phyloP scores from a whole-genome alignment of 2,329 filamentous ascomycete genomes.

The Pestalotiopsis sp. region DNA sequence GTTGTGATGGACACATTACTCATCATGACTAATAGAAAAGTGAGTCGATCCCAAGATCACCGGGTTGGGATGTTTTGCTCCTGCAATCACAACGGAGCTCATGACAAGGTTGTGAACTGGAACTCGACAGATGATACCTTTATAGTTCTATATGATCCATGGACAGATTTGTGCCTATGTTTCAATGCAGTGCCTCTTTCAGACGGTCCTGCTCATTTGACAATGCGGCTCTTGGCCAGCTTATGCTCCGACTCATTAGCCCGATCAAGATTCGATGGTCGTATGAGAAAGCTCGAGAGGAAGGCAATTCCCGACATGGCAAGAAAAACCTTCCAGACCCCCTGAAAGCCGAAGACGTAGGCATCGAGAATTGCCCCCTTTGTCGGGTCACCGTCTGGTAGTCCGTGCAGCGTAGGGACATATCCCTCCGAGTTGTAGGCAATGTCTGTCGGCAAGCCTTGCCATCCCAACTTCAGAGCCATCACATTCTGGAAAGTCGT shows the following conservation, averaged over 20 bases:
- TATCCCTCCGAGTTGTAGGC: conserved; percentile 15
- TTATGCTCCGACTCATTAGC: conserved; percentile 37
- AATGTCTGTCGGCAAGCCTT: conserved; percentile 12
- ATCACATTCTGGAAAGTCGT: conserved; percentile 22
- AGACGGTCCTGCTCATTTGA: not conserved
- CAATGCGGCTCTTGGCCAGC: conserved; percentile 24
- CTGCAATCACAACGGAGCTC: too few species aligned
- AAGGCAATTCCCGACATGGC: conserved; percentile 44
- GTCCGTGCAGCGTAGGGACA: not conserved
- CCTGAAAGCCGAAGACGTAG: conserved; percentile 18
- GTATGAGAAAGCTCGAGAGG: conserved; percentile 38
- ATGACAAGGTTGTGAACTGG: too few species aligned
- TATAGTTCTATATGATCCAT: too few species aligned
- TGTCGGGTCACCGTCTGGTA: not conserved
- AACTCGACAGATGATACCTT: too few species aligned
- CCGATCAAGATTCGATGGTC: conserved; percentile 48
- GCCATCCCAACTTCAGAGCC: conserved; percentile 15
- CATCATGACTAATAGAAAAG: too few species aligned
- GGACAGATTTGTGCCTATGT: not conserved
- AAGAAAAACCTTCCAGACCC: conserved; percentile 16
- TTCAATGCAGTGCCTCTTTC: not conserved
- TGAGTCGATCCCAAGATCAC: too few species aligned
- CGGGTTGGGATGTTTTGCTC: too few species aligned
- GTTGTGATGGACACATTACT: too few species aligned
- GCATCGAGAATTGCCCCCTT: conserved; percentile 9